phyloP scores from a whole-genome alignment of 2,329 filamentous ascomycete genomes.

The Hymenoscyphus linearis region DNA sequence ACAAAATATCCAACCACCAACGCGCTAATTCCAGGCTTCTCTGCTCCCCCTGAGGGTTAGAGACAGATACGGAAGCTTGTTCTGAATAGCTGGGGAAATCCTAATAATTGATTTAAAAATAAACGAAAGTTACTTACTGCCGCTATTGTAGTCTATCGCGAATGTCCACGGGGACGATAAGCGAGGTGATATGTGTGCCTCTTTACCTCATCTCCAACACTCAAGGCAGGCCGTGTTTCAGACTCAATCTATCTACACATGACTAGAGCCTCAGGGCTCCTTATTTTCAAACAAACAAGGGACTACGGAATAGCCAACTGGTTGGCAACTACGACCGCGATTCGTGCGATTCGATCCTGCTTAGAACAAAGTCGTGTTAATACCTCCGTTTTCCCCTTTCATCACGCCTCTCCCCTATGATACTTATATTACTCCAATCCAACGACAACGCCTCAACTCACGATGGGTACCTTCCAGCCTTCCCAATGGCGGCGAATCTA shows the following conservation, averaged over 20 bases:
- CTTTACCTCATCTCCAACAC: not conserved
- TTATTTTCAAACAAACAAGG: not conserved
- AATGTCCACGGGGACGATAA: not conserved
- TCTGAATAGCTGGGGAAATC: no score
- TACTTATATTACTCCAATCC: not conserved
- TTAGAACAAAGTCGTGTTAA: not conserved
- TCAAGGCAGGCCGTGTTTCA: not conserved
- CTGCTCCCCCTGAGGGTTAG: no score
- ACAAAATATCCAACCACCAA: not conserved
- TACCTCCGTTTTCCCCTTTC: not conserved
- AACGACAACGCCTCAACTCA: not conserved
- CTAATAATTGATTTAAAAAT: no score
- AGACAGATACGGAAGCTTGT: no score
- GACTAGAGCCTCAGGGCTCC: not conserved
- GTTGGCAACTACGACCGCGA: not conserved
- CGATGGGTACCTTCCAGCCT: slow-evolving; percentile 14
- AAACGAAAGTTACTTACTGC: no score
- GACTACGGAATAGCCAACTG: not conserved
- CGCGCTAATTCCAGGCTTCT: no score
- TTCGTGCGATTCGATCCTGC: not conserved
- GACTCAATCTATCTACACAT: not conserved
- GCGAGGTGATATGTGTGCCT: not conserved
- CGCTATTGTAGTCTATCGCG: no score
- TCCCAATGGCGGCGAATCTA: slow-evolving; percentile 22
- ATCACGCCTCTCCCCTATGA: not conserved